Evolutionary conservation across 345 rosid genomes (phyloP).

Genomic region (Rubroshorea leprosula): DNA sequence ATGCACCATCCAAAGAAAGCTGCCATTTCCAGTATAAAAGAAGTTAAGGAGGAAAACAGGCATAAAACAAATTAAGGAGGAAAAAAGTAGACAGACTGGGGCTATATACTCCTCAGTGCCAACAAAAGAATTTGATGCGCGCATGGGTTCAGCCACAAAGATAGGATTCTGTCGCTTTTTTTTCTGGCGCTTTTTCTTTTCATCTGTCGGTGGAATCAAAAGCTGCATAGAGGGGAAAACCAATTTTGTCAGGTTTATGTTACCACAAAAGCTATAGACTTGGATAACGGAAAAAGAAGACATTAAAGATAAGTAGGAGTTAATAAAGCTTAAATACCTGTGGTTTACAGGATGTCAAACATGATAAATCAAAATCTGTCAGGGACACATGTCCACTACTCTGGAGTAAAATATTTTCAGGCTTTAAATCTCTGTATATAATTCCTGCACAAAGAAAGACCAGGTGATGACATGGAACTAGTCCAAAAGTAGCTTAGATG

Average conservation of each 20-base stretch:
- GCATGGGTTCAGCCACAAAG: constrained; percentile 85
- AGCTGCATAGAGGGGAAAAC: constrained; percentile 39
- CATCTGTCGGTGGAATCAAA: constrained; percentile 49
- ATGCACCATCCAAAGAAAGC: too few species aligned
- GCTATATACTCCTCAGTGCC: constrained; percentile 95
- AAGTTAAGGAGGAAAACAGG: too few species aligned
- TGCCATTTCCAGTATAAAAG: too few species aligned
- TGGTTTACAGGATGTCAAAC: constrained; percentile 91
- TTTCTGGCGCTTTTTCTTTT: constrained; percentile 53
- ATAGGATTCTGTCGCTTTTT: constrained; percentile 50
- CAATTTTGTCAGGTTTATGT: constrained; percentile 1
- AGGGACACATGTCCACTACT: constrained; percentile 68
- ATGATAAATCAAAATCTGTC: constrained; percentile 90
- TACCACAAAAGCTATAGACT: neutral
- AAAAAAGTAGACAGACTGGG: constrained; percentile 47
- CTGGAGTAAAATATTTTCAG: constrained; percentile 83
- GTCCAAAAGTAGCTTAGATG: neutral
- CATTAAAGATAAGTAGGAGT: neutral
- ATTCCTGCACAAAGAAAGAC: constrained; percentile 44
- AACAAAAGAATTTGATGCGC: constrained; percentile 88
- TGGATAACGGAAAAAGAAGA: neutral
- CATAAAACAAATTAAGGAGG: too few species aligned
- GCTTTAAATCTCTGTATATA: constrained; percentile 87
- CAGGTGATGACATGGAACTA: neutral
- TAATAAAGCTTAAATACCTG: constrained; percentile 40